Conservation (phyloP, 345 rosid species). For the Trapa bicornis region DNA sequence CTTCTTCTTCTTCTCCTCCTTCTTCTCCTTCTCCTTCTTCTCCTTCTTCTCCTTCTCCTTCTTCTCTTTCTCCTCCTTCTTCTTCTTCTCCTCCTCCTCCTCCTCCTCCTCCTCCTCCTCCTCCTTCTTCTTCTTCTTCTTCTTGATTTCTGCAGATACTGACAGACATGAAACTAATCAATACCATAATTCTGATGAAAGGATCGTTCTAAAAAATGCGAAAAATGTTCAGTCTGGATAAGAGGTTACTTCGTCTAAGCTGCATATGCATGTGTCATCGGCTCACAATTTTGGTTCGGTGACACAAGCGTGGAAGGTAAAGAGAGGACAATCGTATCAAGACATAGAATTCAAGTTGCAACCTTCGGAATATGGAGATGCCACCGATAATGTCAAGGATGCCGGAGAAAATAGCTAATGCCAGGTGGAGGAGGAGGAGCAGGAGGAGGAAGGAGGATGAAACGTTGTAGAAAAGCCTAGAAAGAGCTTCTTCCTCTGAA, state of each 20-base stretch:
- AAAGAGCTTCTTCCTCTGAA: slow-evolving; percentile 64
- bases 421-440: slow-evolving; percentile 55
- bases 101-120: slow-evolving; percentile 44
- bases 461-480: slow-evolving; percentile 57
- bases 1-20: slow-evolving; percentile 3
- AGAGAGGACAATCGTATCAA: no score
- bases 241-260: no score
- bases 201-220: no score
- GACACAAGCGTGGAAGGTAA: no score
- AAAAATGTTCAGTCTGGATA: no score
- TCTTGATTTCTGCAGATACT: slow-evolving; percentile 34
- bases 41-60: slow-evolving; percentile 43
- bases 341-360: no score
- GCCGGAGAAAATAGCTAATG: slow-evolving; percentile 42
- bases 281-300: no score
- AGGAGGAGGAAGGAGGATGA: slow-evolving; percentile 56
- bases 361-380: slow-evolving; percentile 56
- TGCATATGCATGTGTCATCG: no score
- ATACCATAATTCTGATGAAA: no score
- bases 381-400: slow-evolving; percentile 54
- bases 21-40: slow-evolving; percentile 42
- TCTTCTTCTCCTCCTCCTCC: slow-evolving; percentile 25
- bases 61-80: slow-evolving; percentile 45
- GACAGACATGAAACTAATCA: no score
- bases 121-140: slow-evolving; percentile 42